Evolutionary conservation across 345 rosid species (phyloP).

Genomic region (Citropsis articulata): DNA sequence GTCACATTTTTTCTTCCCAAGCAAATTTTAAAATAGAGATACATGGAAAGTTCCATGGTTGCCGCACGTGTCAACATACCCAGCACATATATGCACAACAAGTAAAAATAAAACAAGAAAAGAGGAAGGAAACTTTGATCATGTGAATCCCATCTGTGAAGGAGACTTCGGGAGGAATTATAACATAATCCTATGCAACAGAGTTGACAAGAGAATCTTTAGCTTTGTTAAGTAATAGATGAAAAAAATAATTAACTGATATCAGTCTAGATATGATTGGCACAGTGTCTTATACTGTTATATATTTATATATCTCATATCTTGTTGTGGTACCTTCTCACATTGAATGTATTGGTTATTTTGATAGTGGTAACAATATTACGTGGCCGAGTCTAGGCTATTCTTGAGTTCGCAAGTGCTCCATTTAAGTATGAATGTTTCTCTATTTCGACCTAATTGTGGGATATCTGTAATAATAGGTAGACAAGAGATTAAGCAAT

Average conservation of each 20-base stretch:
- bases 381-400: not conserved
- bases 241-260: not conserved
- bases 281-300: not conserved
- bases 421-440: not conserved
- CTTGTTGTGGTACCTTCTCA: not conserved
- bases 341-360: not conserved
- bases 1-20: not conserved
- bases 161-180: not conserved
- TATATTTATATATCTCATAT: not conserved
- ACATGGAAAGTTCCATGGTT: not conserved
- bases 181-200: not conserved
- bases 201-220: conserved; percentile 5
- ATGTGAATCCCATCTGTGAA: conserved; percentile 7
- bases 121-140: not conserved
- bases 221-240: not conserved
- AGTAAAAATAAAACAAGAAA: not conserved
- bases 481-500: not conserved
- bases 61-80: not conserved
- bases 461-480: not conserved
- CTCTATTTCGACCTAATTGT: not conserved
- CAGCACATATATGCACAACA: not conserved
- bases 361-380: not conserved
- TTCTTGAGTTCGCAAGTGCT: not conserved
- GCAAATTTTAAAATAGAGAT: not conserved
- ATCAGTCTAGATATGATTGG: not conserved